Base-by-base conservation (phyloP, 441 rosid species). In the Bruguiera hainesii region DNA sequence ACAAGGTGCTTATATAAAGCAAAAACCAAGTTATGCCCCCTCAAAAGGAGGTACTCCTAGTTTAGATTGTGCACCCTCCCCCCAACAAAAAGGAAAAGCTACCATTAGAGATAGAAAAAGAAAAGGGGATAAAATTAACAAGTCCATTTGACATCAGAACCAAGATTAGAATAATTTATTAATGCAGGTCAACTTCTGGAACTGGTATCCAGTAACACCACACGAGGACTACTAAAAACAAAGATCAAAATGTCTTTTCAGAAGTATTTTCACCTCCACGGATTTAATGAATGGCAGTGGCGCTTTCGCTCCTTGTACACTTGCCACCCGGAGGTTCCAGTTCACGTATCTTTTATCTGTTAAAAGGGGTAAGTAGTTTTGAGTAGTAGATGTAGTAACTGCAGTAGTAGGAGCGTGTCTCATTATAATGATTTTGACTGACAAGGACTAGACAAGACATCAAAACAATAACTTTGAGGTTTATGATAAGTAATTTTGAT, bases 291-390 rank as follows among this genome's bases (percentile, higher is more conserved):
- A 94, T 1, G 98, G 88, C 78, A 94, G 76, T 60, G 85, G 89
- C 67, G 94, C 84, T 68, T 73, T 82, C 71, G 71, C 67, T 55
- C 94, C 93, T 75, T 94, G 97, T 21, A 85, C 81, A 73, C 98
- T 91, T 68, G 85, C 89, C 39, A 91, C 78, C 33, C 87, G 87
- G 65, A 94, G 75, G 19, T 81, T 91, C 99, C 99, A 94, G 79
- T 91, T 94, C 66, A 83, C 80, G 70, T 65, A 89, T 69, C 72
- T 88, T 73, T 84, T 79, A 81, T 94, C 98, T 94, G 89, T 70
- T 65, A 70, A 65, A 60, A 48, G 61, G 61, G 69, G 46, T 60
- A 21, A 30, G 8, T 65, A 8, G 15, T 13, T 23, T 16, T 11
- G 25, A 8, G 10, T 10, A 18, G n/a, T 15, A 66, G 56, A 51